These are phyloP conservation scores for Stachybotrys echinatus DNA, from an alignment of 2,329 filamentous ascomycete genomes.

Conservation along the genomic window DNA sequence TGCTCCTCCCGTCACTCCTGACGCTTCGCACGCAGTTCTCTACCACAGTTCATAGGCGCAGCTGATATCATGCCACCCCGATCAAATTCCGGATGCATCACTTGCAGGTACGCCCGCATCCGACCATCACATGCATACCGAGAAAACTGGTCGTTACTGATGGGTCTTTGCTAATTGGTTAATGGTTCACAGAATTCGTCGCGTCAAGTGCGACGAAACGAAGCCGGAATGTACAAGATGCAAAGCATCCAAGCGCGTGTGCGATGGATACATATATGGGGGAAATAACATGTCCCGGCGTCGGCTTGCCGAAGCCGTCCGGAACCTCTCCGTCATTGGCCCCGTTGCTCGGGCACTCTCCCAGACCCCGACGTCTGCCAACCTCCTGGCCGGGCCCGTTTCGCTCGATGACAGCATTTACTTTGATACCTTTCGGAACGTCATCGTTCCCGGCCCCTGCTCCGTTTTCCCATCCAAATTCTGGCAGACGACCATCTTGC, in stretches of 20 bases:
- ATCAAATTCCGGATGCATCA: too few relatives aligned
- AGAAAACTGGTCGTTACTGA: too few relatives aligned
- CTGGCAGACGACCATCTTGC: conserved; percentile 24
- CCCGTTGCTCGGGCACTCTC: conserved; percentile 19
- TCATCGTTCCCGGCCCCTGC: conserved; percentile 20
- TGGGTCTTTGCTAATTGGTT: too few relatives aligned
- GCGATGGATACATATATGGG: conserved; percentile 25
- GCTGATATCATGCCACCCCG: too few relatives aligned
- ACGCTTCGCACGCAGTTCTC: too few relatives aligned
- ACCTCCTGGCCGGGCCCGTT: conserved; percentile 3
- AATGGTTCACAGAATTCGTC: conserved; percentile 31
- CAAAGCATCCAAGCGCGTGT: conserved; percentile 17
- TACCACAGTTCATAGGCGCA: too few relatives aligned
- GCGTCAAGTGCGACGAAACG: conserved; percentile 28
- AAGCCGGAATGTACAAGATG: conserved; percentile 23
- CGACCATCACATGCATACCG: too few relatives aligned
- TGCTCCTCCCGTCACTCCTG: too few relatives aligned
- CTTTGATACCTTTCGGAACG: conserved; percentile 29
- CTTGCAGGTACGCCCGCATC: too few relatives aligned
- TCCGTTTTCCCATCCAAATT: conserved; percentile 22
- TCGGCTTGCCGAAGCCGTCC: conserved; percentile 20
- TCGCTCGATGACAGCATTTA: conserved; percentile 9
- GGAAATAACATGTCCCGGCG: conserved; percentile 21
- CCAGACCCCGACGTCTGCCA: conserved; percentile 1
- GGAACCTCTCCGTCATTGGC: too few relatives aligned